These are phyloP conservation scores for Rosellinia necatrix DNA, from an alignment of 2,329 filamentous ascomycete species.

Conservation along the genomic window DNA sequence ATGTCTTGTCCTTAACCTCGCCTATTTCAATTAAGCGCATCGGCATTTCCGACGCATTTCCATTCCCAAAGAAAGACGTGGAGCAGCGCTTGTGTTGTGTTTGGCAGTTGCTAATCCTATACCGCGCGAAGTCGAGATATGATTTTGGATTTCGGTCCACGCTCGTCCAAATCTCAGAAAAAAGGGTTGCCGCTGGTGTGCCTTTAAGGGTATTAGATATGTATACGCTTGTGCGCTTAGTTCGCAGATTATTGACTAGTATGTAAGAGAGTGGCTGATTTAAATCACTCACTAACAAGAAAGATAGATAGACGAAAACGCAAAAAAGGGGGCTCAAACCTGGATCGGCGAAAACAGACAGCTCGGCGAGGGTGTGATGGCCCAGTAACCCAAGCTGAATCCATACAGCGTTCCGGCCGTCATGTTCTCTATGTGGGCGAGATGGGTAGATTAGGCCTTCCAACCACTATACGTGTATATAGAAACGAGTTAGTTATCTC, in stretches of 20 bases:
- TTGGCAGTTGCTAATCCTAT: slow-evolving; percentile 1
- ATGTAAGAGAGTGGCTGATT: background rate
- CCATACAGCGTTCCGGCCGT: too few relatives aligned
- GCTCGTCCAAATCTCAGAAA: slow-evolving; percentile 10
- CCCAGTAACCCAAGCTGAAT: too few relatives aligned
- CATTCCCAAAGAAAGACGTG: background rate
- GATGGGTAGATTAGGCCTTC: background rate
- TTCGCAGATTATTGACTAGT: background rate
- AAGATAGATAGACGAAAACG: background rate
- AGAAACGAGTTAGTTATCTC: too few relatives aligned
- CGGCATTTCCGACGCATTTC: slow-evolving; percentile 7
- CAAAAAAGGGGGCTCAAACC: background rate
- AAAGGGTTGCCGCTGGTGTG: background rate
- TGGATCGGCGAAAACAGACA: slow-evolving; percentile 15
- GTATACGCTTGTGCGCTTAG: background rate
- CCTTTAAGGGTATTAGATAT: slow-evolving; percentile 10
- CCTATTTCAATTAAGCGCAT: slow-evolving; percentile 21
- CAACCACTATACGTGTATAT: background rate
- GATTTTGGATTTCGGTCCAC: slow-evolving; percentile 3
- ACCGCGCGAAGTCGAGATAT: slow-evolving; percentile 2
- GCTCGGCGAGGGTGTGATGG: background rate
- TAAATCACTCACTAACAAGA: background rate
- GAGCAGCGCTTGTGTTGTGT: slow-evolving; percentile 4
- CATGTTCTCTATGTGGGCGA: background rate
- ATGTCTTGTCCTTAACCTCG: background rate